These are phyloP conservation scores for Leccinum olivaceoglutinosum DNA, from an alignment of 1,284 basidiomycete species.

Conservation along the genomic window DNA sequence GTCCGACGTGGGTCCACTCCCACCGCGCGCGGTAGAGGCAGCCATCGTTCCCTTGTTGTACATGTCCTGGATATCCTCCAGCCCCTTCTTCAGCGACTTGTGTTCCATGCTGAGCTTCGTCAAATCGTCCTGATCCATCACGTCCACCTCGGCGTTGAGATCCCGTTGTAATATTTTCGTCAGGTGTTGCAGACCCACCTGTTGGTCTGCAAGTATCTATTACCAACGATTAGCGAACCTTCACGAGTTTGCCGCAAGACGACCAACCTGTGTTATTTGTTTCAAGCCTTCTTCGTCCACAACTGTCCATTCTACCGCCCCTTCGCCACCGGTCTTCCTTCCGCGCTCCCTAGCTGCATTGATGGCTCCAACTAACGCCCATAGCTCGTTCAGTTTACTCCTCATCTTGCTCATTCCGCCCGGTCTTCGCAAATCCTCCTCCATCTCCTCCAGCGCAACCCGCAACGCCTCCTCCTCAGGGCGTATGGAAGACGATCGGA, in stretches of 20 bases:
- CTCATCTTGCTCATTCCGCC: slow-evolving; percentile 56
- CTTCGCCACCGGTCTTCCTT: slow-evolving; percentile 36
- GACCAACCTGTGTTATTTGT: slow-evolving; percentile 67
- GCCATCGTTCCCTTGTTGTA: slow-evolving; percentile 21
- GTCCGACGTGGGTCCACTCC: slow-evolving; percentile 7
- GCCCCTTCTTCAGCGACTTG: slow-evolving; percentile 38
- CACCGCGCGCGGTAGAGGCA: background rate
- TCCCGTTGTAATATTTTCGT: slow-evolving; percentile 68
- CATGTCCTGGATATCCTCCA: slow-evolving; percentile 41
- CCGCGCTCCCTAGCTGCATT: slow-evolving; percentile 56
- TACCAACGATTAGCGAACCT: slow-evolving; percentile 7
- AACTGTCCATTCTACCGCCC: slow-evolving; percentile 67
- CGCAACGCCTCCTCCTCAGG: slow-evolving; percentile 78
- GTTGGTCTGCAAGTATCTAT: slow-evolving; percentile 75
- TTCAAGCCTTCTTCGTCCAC: slow-evolving; percentile 80
- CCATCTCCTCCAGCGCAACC: slow-evolving; percentile 66
- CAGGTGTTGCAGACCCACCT: slow-evolving; percentile 74
- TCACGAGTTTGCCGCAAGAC: background rate
- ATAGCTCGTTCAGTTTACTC: slow-evolving; percentile 76
- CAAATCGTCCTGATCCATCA: slow-evolving; percentile 51
- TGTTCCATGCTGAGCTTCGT: slow-evolving; percentile 39
- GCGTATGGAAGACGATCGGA: slow-evolving; percentile 74
- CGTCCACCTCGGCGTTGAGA: slow-evolving; percentile 42
- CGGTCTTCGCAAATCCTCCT: slow-evolving; percentile 61
- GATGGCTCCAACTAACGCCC: slow-evolving; percentile 81